These are phyloP conservation scores for Saturnispora silvae DNA, from an alignment of 805 yeast species.

Conservation along the genomic window DNA sequence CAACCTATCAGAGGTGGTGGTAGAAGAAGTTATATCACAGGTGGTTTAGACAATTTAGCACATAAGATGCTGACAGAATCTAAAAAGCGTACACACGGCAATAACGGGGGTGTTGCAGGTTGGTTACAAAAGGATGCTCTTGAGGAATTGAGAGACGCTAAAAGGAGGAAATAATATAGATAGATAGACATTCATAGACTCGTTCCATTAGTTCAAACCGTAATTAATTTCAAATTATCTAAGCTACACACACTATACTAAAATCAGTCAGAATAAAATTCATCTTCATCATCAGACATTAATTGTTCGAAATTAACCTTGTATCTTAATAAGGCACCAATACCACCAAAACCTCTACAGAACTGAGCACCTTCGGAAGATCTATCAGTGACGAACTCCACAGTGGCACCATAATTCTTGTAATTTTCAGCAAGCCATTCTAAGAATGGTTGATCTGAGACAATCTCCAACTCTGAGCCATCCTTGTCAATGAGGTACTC, in stretches of 20 bases:
- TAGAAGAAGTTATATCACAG: conserved; percentile 67
- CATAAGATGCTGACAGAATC: conserved; percentile 56
- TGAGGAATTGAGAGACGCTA: conserved; percentile 36
- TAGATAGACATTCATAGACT: too few relatives aligned
- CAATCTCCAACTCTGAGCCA: conserved; percentile 86
- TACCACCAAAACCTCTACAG: conserved; percentile 97
- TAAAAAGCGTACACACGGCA: conserved; percentile 4
- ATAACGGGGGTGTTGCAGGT: conserved; percentile 64
- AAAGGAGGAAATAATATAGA: too few relatives aligned
- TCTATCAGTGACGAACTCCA: conserved; percentile 94
- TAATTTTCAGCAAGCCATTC: conserved; percentile 99
- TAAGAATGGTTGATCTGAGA: conserved; percentile 72
- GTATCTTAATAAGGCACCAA: conserved; percentile 93
- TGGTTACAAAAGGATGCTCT: conserved; percentile 59
- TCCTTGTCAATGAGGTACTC: conserved; percentile 67
- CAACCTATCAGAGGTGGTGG: conserved; percentile 50
- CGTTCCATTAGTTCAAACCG: too few relatives aligned
- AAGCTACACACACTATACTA: too few relatives aligned
- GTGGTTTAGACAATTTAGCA: conserved; percentile 70
- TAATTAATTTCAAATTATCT: too few relatives aligned
- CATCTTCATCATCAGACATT: conserved; percentile 80
- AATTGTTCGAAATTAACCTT: conserved; percentile 95
- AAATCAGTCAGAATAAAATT: conserved; percentile 43
- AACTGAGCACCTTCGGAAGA: conserved; percentile 98
- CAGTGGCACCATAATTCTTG: conserved; percentile 84